Evolutionary conservation across 148 eudicot genomes (phyloP), one percentile per base, ranked within the genome.

Genomic region (Pharnaceum exiguum): DNA sequence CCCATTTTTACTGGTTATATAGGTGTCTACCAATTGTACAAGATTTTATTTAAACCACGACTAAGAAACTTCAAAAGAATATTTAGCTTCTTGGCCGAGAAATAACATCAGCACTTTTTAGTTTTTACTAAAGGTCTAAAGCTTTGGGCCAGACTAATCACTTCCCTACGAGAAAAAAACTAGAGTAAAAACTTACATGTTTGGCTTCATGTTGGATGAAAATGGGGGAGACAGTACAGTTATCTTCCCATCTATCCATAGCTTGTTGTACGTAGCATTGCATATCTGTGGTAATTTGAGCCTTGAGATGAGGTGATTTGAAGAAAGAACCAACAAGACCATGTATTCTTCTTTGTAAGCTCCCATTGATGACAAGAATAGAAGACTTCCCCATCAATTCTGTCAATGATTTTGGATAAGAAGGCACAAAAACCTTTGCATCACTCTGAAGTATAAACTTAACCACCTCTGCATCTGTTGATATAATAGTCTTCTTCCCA

Each of bases 391-490:
- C 98, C 95, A 93, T 85, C 60, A 93, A 65, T 42, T 87, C 95
- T 16, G 85, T 93, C 3, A 93, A 51, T 0, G 98, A 83, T 79
- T 88, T 93, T 1, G 98, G 98, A 59, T 93, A 93, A 18, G 80
- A 88, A 0, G 98, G 90, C 49, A 88, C 86, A 60, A 87, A 93
- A 18, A 70, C 49, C 28, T 63, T 83, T 25, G 80, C 78, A 71
- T 93, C 95, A 59, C 96, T 85, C 54, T 88, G 98, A 19, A 93
- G 59, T n/a, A 93, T 70, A 19, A 55, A 67, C 66, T 55, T 81
- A 62, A 72, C 88, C 75, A 93, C 96, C 71, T 93, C 98, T 63
- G 87, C 98, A 69, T 89, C 97, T 21, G 88, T 83, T 40, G 95
- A 89, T 1, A 89, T 71, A 51, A 89, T 83, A 1, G 90, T 86